Evolutionary conservation across 805 yeast species (phyloP).

Genomic region (Diddensiella santjacobensis): DNA sequence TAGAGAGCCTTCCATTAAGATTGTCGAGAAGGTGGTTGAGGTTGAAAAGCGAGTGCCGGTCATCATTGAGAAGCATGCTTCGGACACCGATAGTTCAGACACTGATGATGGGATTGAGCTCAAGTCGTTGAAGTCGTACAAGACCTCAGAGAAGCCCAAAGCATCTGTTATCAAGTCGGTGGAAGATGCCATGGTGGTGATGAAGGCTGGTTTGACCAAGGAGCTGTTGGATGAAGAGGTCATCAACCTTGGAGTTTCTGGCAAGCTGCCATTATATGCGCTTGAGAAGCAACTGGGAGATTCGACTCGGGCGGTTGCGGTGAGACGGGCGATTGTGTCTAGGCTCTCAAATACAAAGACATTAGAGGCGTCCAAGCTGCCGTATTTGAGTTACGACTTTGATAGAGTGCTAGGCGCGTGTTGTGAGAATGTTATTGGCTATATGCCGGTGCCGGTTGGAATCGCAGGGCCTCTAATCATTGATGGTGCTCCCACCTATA

Average conservation of each 20-base stretch:
- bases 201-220: constrained; percentile 70
- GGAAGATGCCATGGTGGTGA: constrained; percentile 57
- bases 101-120: constrained; percentile 37
- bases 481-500: constrained; percentile 82
- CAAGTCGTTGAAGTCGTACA: constrained; percentile 9
- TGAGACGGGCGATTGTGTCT: constrained; percentile 92
- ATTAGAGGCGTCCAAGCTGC: constrained; percentile 65
- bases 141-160: constrained; percentile 15
- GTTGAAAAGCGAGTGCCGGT: constrained; percentile 33
- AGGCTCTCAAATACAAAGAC: constrained; percentile 77
- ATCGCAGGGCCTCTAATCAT: constrained; percentile 94
- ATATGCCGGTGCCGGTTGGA: constrained; percentile 94
- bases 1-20: constrained; percentile 29
- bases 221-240: constrained; percentile 71
- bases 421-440: constrained; percentile 98
- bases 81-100: constrained; percentile 28
- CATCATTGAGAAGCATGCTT: constrained; percentile 24
- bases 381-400: constrained; percentile 81
- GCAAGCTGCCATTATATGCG: constrained; percentile 88
- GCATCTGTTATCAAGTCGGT: constrained; percentile 31
- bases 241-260: constrained; percentile 60
- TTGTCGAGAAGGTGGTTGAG: constrained; percentile 32
- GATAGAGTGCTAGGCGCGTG: constrained; percentile 98
- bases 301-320: constrained; percentile 85
- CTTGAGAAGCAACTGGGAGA: constrained; percentile 88